Base-by-base conservation (phyloP, 139 green algal genomes). In the Dunaliella sp. region DNA sequence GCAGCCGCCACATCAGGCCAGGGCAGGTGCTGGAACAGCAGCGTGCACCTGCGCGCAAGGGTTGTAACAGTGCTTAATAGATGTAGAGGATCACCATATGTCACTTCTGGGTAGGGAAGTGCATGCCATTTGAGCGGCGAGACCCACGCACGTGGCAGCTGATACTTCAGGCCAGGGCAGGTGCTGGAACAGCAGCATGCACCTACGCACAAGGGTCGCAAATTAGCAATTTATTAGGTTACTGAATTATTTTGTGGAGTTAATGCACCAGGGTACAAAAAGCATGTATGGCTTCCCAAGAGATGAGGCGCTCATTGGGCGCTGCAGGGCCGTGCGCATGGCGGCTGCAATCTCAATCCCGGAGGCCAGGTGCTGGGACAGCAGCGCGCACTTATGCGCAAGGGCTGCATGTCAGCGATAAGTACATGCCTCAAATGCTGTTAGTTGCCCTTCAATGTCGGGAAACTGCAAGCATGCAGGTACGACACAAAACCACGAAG, bases 111-210 rank as follows among this genome's bases (percentile, higher is more conserved):
- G n/a, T n/a, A n/a, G n/a, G n/a, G n/a, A n/a, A n/a, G n/a, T n/a
- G n/a, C n/a, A n/a, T n/a, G n/a, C n/a, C n/a, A n/a, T n/a, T n/a
- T n/a, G n/a, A n/a, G n/a, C n/a, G n/a, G n/a, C n/a, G 7, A 94
- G 83, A 1, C 90, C 91, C 0, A 79, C 83, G 57, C 87, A 59
- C 28, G 87, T 86, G 83, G 81, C 84, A 0, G 59, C 24, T 0
- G 83, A 79, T 26, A 93, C 65, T 1, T 48, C 30, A 30, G 34
- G 33, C 35, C 83, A 87, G 33, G 74, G 37, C 30, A 84, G 25
- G 84, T 91, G 89, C 3, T 93, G 92, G 65, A 72, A 82, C 59
- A 89, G 74, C 36, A 95, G 81, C 0, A 90, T 95, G 85, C 83
- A 88, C 74, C 86, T 91, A 77, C 30, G 73, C n/a, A 58, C 1